A percentile compares a stretch with the other conserved stretches of the same genome.
Evolutionary conservation across 2,329 filamentous ascomycete genomes (phyloP).

Genomic region (Microdochium paspali): DNA sequence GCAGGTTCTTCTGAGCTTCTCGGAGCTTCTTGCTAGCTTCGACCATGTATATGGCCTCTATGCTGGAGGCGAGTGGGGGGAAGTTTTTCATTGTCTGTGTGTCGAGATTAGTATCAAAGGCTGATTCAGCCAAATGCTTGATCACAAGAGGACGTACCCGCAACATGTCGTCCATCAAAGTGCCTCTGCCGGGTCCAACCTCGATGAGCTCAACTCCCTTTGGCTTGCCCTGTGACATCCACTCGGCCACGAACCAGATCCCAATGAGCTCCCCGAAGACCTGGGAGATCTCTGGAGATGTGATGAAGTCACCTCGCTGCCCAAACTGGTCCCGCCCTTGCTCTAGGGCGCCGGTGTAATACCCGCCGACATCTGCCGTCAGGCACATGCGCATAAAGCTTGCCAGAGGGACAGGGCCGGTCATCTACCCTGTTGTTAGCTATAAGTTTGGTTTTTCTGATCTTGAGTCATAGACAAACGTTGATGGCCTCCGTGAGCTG

Average conservation of each 20-base stretch:
- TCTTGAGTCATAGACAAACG: conserved; percentile 33
- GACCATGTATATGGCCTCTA: conserved; percentile 87
- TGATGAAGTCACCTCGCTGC: conserved; percentile 89
- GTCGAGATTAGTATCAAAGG: conserved; percentile 1
- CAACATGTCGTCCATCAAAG: conserved; percentile 93
- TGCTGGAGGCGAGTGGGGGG: conserved; percentile 61
- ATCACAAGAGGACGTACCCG: conserved; percentile 48
- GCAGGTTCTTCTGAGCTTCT: conserved; percentile 66
- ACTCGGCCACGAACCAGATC: conserved; percentile 93
- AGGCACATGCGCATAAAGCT: conserved; percentile 98
- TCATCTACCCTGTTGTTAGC: conserved; percentile 38
- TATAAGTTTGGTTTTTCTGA: not conserved
- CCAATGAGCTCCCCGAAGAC: conserved; percentile 92
- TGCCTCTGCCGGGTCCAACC: conserved; percentile 87
- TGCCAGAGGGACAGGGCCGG: conserved; percentile 83
- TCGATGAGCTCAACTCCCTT: conserved; percentile 83
- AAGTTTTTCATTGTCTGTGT: conserved; percentile 74
- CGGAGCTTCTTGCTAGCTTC: conserved; percentile 82
- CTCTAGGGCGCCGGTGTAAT: conserved; percentile 73
- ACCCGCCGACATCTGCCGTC: conserved; percentile 81
- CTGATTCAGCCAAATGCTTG: not conserved
- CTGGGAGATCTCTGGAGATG: conserved; percentile 94
- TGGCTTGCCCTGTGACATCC: conserved; percentile 80
- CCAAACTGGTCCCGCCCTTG: conserved; percentile 79
- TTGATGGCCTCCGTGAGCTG: conserved; percentile 79